phyloP scores from a whole-genome alignment of 2,329 filamentous ascomycete genomes.

The Ustulina deusta region DNA sequence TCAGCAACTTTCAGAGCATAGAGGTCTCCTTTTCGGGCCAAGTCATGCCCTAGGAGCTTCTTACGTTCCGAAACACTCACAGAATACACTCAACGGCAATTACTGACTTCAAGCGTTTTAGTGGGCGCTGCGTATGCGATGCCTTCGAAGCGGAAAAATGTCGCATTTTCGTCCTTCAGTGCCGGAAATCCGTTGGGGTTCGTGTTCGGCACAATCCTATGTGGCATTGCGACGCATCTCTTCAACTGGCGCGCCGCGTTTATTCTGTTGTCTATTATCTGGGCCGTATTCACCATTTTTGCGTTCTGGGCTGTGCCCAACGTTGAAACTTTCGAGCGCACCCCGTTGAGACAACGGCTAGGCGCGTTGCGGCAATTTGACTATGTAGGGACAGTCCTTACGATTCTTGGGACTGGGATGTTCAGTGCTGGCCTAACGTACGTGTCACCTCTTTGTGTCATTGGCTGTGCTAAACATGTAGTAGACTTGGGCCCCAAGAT shows the following conservation, averaged over 20 bases:
- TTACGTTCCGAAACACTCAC: not conserved
- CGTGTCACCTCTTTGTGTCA: conserved; percentile 44
- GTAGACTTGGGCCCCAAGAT: conserved; percentile 64
- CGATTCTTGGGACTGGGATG: conserved; percentile 73
- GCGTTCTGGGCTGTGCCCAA: conserved; percentile 72
- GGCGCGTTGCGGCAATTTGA: conserved; percentile 67
- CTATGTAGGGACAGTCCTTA: conserved; percentile 68
- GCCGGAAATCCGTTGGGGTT: conserved; percentile 55
- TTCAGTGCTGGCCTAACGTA: conserved; percentile 72
- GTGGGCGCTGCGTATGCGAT: conserved; percentile 72
- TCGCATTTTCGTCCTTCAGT: conserved; percentile 51
- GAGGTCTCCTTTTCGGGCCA: not conserved
- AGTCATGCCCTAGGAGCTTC: too few relatives aligned
- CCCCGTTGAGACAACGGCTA: conserved; percentile 54
- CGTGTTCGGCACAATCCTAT: conserved; percentile 64
- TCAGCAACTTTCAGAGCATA: not conserved
- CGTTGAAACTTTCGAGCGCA: conserved; percentile 59
- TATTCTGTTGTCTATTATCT: conserved; percentile 72
- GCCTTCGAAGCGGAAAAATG: conserved; percentile 58
- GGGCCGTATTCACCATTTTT: conserved; percentile 67
- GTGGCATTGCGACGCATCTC: conserved; percentile 70
- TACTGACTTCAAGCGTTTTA: not conserved
- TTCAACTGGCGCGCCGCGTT: conserved; percentile 74
- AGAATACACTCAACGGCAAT: not conserved
- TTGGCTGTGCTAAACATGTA: conserved; percentile 30